Base-by-base conservation (phyloP, 306 rosid genomes). In the Vigna angularis region DNA sequence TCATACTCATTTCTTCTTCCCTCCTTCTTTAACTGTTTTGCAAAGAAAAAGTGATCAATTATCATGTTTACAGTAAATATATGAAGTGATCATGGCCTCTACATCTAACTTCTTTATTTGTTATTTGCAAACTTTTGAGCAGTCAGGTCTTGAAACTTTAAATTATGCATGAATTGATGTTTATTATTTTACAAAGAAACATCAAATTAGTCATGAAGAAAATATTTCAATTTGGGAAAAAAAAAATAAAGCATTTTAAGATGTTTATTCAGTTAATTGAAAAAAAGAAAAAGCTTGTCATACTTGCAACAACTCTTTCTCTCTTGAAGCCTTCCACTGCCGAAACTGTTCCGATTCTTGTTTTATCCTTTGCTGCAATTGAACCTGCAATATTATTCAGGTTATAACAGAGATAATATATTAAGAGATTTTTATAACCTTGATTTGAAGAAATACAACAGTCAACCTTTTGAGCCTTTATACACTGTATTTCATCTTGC, bases 331-430 rank as follows among this genome's bases (percentile, higher is more conserved):
- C 86, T 96, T 96, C 99, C 99, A 96, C 77, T 90, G 99, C 69
- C 99, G 96, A 86, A 96, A 96, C 79, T 96, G 99, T 82, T 96
- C 99, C 7, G 98, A 98, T 81, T 96, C 99, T 89, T 96, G 99
- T 85, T 96, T 96, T 83, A 96, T 96, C 86, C 82, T 93, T 44
- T 96, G 96, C 84, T 96, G 99, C 87, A 96, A 82, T 70, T 96
- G 99, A 83, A 96, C 99, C 99, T 96, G 84, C 59, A 20, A 84
- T 38, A 38, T 36, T 64, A 28, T 64, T 70, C 65, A 63, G 55
- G 81, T 70, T 76, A 77, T 55, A 66, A 49, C 22, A 9, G 9
- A 74, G 53, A 73, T 68, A 12, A 24, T 55, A 40, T 61, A 66
- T 67, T 17, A 66, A 20, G 70, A 55, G 26, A 77, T 53, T 72